Evolutionary conservation across 73 alveolate genomes (phyloP), one percentile per base, ranked within the genome.

Genomic region (Stentor roeselii): DNA sequence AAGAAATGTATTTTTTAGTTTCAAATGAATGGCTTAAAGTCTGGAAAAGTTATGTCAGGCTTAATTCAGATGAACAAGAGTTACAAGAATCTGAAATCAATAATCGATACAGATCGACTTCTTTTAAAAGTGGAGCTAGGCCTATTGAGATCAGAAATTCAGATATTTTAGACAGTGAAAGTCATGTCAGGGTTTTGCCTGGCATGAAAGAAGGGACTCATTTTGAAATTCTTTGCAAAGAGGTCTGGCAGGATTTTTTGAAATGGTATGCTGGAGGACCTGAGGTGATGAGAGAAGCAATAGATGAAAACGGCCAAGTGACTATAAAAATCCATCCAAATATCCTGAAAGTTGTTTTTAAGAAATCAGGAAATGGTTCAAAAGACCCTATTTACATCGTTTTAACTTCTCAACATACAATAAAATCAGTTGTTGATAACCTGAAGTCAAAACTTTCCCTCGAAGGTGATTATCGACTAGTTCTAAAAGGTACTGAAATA

Each of bases 201-300:
- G 41, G 34, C 0, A 14, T 67, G 34, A n/a, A 40, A 30, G 80
- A 32, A 0, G 41, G 34, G 2, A 50, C 21, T 11, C 37, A 67
- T 67, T 67, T 67, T 34, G 37, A 30, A 67, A 32, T 67, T 11
- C n/a, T 67, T 30, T 32, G 41, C n/a, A 67, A 67, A 21, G 42
- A 21, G 11, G 80, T 40, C 34, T 67, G 80, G 42, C 15, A 30
- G 14, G 80, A 67, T 21, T 32, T 67, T n/a, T 21, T n/a, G 14
- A 67, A 32, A 21, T 67, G 80, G 37, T 67, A 67, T 67, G 80
- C 42, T 32, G 80, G 80, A 27, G 80, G 80, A 15, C 80, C 80
- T 30, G 80, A 67, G 42, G 11, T 67, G 2, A n/a, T 11, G 1
- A 67, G 80, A 67, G 80, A 67, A 67, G 80, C 37, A 27, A 67